Base-by-base conservation (phyloP, 2,329 filamentous ascomycete species). In the Blastomyces gilchristii region DNA sequence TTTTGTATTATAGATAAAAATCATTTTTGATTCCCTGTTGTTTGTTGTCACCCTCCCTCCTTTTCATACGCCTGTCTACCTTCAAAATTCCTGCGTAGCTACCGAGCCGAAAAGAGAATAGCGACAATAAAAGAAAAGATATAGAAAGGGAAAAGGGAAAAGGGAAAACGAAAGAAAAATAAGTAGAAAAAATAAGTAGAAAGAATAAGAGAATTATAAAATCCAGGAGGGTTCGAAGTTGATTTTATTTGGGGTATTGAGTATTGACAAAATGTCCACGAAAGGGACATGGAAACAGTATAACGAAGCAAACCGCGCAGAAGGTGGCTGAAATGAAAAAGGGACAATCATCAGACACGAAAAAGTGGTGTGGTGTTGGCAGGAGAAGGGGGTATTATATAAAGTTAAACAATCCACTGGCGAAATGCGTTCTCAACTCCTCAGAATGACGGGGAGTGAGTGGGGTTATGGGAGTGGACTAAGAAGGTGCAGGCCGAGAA, bases 401-500 rank as follows among this genome's bases (percentile, higher is more conserved):
- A 43, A 28, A 22, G 22, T 12, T 14, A 28, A 25, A 25, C n/a
- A 25, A 8, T 25, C 47, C 22, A 25, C 9, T 50, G 22, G 11
- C 3, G 22, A 50, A 12, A 50, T 28, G 22, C 47, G n/a, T 25
- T 11, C 12, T 12, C 47, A 12, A 50, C 4, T 14, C 22, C 11
- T 25, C n/a, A 9, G 47, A 14, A 18, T 12, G 22, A n/a, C 16
- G 45, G 18, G n/a, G 5, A 47, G 34, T 41, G 73, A 72, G 53
- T 37, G 1, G 18, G 54, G 14, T 1, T 16, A 37, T 37, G 37
- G 16, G 18, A 43, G 5, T 47, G 39, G n/a, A 58, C 57, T 63
- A 63, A 41, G 65, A 64, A 49, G 70, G 64, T 58, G 71, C 68
- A 60, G 71, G 72, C 69, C 75, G 73, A 69, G 73, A 73, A 57